These are phyloP conservation scores for Colletotrichum sp. DNA, from an alignment of 2,329 filamentous ascomycete species.

Conservation along the genomic window DNA sequence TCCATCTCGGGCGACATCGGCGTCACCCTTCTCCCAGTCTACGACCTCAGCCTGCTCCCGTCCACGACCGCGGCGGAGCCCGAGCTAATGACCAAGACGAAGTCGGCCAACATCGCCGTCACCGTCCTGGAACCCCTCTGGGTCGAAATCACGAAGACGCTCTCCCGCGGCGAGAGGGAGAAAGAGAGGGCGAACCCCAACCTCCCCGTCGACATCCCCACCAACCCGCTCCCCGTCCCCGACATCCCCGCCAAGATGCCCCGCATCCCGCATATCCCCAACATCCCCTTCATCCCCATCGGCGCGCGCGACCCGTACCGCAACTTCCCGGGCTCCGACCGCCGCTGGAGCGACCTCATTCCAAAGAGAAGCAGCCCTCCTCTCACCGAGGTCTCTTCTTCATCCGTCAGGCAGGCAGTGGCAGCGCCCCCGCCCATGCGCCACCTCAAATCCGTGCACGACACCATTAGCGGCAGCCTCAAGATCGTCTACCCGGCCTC, in stretches of 20 bases:
- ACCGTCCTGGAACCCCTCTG: conserved; percentile 50
- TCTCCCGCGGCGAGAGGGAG: conserved; percentile 5
- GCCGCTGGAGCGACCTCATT: neutral
- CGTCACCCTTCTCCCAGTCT: conserved; percentile 48
- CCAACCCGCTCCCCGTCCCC: conserved; percentile 11
- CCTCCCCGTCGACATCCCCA: conserved; percentile 18
- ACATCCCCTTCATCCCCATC: neutral
- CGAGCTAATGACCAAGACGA: conserved; percentile 45
- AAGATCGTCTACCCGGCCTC: conserved; percentile 48
- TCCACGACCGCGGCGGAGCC: conserved; percentile 23
- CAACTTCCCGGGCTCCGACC: conserved; percentile 19
- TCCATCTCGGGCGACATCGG: conserved; percentile 46
- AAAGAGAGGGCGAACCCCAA: conserved; percentile 16
- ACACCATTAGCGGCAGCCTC: conserved; percentile 48
- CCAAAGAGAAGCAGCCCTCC: neutral
- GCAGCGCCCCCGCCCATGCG: conserved; percentile 29
- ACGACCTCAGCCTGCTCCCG: conserved; percentile 31
- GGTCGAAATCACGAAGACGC: conserved; percentile 28
- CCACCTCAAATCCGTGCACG: conserved; percentile 46
- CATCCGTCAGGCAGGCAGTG: neutral
- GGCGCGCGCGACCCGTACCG: conserved; percentile 23
- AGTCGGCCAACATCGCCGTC: conserved; percentile 46
- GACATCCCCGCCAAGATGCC: conserved; percentile 1
- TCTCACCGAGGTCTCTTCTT: neutral
- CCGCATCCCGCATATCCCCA: neutral